Conservation (phyloP, 208 protist genomes). For the Acanthamoeba rhysodes region DNA sequence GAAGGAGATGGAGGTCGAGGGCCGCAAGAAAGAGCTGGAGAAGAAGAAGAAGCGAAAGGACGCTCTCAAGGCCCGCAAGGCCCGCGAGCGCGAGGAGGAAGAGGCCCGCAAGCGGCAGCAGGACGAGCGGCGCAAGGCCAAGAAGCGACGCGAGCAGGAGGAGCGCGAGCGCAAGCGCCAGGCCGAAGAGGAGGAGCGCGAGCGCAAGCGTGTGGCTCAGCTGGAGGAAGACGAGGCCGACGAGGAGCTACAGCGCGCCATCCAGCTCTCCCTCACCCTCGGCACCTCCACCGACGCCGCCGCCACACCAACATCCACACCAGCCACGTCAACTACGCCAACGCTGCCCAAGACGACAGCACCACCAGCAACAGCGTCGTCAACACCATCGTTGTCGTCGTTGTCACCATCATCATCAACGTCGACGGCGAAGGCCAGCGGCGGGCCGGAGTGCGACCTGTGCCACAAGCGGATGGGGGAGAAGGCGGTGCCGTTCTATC, state of each 20-base stretch:
- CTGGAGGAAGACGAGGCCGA: conserved; percentile 1
- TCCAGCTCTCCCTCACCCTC: conserved; percentile 30
- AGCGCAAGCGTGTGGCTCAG: background rate
- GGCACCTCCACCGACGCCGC: background rate
- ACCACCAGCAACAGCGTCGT: background rate
- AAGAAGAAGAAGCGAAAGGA: conserved; percentile 75
- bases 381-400: background rate
- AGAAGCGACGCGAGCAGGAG: conserved; percentile 28
- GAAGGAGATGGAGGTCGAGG: conserved; percentile 74
- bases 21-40: conserved; percentile 72
- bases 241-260: conserved; percentile 41
- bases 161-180: conserved; percentile 10
- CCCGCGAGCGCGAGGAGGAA: background rate
- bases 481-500: conserved; percentile 74
- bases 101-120: conserved; percentile 10
- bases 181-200: background rate
- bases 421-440: background rate
- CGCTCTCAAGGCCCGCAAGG: conserved; percentile 32
- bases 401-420: background rate
- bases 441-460: conserved; percentile 37
- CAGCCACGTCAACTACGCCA: background rate
- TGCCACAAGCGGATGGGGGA: conserved; percentile 41
- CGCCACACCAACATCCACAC: background rate
- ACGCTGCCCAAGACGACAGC: background rate
- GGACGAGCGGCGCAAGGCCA: conserved; percentile 48